phyloP scores from a whole-genome alignment of 306 rosid genomes.

The Glycine soja region DNA sequence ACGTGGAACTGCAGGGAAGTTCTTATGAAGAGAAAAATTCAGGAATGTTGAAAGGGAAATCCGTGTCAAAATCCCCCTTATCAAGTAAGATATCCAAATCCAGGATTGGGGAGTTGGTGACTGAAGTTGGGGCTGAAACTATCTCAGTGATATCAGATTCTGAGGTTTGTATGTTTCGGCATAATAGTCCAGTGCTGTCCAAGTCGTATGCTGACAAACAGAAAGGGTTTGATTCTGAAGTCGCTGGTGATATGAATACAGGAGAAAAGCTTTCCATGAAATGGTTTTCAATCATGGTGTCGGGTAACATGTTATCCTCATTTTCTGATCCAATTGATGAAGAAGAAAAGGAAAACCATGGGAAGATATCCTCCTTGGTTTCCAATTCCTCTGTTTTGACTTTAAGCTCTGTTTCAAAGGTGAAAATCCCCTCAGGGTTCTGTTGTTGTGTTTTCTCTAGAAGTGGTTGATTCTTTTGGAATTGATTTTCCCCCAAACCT shows the following conservation, averaged over 20 bases:
- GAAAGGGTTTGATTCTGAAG: conserved; percentile 64
- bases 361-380: conserved; percentile 53
- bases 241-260: conserved; percentile 51
- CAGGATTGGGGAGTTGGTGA: conserved; percentile 68
- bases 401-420: conserved; percentile 45
- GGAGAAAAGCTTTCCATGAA: conserved; percentile 45
- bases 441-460: conserved; percentile 38
- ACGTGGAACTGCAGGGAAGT: background rate
- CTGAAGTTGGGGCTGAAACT: conserved; percentile 70
- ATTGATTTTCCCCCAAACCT: conserved; percentile 37
- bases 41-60: conserved; percentile 52
- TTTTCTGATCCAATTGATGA: conserved; percentile 45
- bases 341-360: conserved; percentile 53
- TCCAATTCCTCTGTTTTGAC: conserved; percentile 52
- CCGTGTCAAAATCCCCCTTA: conserved; percentile 52
- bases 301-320: conserved; percentile 49
- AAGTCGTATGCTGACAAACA: conserved; percentile 42
- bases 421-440: conserved; percentile 34
- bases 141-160: conserved; percentile 71
- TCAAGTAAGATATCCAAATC: conserved; percentile 58
- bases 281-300: conserved; percentile 43
- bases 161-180: conserved; percentile 54
- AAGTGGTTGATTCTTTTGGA: conserved; percentile 32
- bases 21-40: conserved; percentile 49
- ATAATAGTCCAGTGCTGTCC: conserved; percentile 44